Percentiles rank a stretch among this genome's conserved stretches.
phyloP scores from a whole-genome alignment of 768 basidiomycete species.

The Lentinus brumalis region DNA sequence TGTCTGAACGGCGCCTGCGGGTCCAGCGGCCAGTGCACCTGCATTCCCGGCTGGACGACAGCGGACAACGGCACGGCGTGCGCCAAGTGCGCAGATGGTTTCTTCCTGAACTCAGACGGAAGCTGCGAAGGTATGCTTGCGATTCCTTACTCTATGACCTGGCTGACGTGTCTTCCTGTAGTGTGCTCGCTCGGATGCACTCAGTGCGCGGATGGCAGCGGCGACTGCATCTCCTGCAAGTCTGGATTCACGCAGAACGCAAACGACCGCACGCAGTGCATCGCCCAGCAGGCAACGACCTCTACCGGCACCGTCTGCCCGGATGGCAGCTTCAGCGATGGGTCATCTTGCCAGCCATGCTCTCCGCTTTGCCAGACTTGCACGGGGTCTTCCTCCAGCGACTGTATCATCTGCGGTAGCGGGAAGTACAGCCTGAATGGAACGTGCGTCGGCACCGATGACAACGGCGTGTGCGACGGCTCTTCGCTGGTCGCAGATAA shows the following conservation, averaged over 20 bases:
- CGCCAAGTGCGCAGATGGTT: constrained; percentile 72
- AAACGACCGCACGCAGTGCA: constrained; percentile 68
- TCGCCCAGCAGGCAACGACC: constrained; percentile 51
- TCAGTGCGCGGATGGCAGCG: constrained; percentile 66
- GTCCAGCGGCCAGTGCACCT: constrained; percentile 67
- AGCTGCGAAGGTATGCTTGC: constrained; percentile 64
- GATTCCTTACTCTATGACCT: not conserved
- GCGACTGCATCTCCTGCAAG: constrained; percentile 72
- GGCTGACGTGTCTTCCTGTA: constrained; percentile 23
- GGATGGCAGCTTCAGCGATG: constrained; percentile 62
- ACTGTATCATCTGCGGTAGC: constrained; percentile 69
- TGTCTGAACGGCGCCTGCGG: constrained; percentile 82
- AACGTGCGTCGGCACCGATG: constrained; percentile 65
- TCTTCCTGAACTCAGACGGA: constrained; percentile 69
- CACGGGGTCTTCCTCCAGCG: constrained; percentile 61
- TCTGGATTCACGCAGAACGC: constrained; percentile 68
- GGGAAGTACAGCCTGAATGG: constrained; percentile 69
- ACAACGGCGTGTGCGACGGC: constrained; percentile 72
- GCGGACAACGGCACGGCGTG: constrained; percentile 76
- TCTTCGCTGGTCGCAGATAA: constrained; percentile 78
- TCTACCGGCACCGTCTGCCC: constrained; percentile 62
- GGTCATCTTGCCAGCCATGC: constrained; percentile 56
- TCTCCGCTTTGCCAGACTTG: constrained; percentile 73
- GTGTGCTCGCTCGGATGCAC: constrained; percentile 78
- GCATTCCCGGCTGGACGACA: constrained; percentile 76